Base-by-base conservation (phyloP, 192 early-diverging fungal species). In the Coemansia sp. region DNA sequence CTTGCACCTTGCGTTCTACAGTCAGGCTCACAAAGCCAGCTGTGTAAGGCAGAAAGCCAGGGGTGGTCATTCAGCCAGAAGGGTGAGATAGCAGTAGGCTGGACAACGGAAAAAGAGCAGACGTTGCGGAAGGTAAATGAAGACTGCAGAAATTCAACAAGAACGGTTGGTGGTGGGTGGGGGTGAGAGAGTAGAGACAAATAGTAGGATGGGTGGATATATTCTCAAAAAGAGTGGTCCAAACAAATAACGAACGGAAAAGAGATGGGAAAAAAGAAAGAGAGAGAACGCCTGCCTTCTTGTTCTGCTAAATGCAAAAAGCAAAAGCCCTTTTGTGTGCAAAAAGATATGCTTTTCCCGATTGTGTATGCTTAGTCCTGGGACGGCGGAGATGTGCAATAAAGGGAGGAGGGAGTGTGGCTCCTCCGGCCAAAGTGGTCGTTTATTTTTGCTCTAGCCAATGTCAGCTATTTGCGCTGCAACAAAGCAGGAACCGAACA, bases 1-100 rank as follows among this genome's bases (percentile, higher is more conserved):
- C 60, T 40, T 42, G 50, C 68, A 65, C 69, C 42, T 72, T 75
- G 54, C 48, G 68, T 50, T 72, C 78, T n/a, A 67, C 19, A 67
- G 61, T 54, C 19, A 72, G 52, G 48, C 67, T 66, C 43, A 63
- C 67, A 44, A 59, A 56, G 57, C 52, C 64, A 61, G 71, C 49
- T 26, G 73, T 41, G 56, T 72, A 81, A 52, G 67, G 67, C 38
- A 75, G 59, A 47, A 81, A 67, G 59, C 69, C 65, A 42, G 78
- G 69, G 43, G 78, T 70, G 59, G 62, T 70, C 78, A 81, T 81
- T 69, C 66, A 74, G 57, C 44, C 62, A 60, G 40, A 38, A 52
- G 15, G 23, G 58, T 47, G 40, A 40, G n/a, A 3, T 16, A 50
- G 40, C 44, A 68, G 53, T 37, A 50, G 15, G 65, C 26, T 23